These are phyloP conservation scores for Rutstroemia sp. DNA, from an alignment of 2,329 filamentous ascomycete species.

Conservation along the genomic window DNA sequence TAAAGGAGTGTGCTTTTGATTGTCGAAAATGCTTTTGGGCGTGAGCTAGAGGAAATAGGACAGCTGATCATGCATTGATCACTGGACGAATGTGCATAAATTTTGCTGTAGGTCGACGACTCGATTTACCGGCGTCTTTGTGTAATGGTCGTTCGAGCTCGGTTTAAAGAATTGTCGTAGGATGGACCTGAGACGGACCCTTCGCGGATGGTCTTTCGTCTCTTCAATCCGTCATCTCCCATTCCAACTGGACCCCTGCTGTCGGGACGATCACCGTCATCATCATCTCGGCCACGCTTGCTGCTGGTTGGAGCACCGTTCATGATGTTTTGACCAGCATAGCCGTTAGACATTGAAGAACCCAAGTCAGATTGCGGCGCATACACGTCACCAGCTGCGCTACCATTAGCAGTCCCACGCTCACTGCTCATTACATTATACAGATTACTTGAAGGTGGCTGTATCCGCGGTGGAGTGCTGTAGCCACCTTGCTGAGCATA, in stretches of 20 bases:
- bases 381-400: conserved; percentile 61
- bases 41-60: conserved; percentile 15
- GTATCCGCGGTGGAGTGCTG: conserved; percentile 67
- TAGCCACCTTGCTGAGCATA: conserved; percentile 61
- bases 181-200: conserved; percentile 42
- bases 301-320: conserved; percentile 48
- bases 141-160: conserved; percentile 39
- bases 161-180: conserved; percentile 42
- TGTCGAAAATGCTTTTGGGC: conserved; percentile 25
- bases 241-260: conserved; percentile 41
- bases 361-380: conserved; percentile 55
- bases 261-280: conserved; percentile 49
- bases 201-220: conserved; percentile 70
- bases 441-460: conserved; percentile 67
- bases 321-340: conserved; percentile 54
- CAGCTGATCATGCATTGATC: conserved; percentile 12
- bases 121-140: conserved; percentile 28
- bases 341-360: conserved; percentile 50
- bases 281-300: conserved; percentile 39
- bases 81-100: conserved; percentile 24
- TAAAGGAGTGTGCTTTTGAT: conserved; percentile 26
- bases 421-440: conserved; percentile 88
- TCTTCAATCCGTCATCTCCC: conserved; percentile 57
- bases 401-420: conserved; percentile 59
- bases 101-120: conserved; percentile 9